These are phyloP conservation scores for Paramecium sexaurelia DNA, from an alignment of 73 alveolate genomes.

Conservation along the genomic window DNA sequence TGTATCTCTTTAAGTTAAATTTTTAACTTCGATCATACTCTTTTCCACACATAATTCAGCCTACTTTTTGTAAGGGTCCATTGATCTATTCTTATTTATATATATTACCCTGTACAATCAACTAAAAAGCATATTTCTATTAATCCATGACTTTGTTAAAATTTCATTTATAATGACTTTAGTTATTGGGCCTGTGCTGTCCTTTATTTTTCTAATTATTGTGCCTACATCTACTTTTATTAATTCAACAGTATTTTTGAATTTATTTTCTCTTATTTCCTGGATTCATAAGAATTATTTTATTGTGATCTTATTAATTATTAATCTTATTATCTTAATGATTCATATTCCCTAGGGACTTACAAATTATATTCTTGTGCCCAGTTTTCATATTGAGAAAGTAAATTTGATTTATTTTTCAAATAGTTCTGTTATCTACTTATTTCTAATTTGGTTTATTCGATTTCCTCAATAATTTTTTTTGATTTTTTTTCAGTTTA, in stretches of 20 bases:
- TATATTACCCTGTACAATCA: background rate
- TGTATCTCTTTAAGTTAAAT: background rate
- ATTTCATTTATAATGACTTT: background rate
- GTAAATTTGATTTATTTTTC: too few species aligned
- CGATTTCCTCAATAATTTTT: too few species aligned
- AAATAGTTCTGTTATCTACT: too few species aligned
- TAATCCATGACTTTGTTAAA: background rate
- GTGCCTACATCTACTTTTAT: background rate
- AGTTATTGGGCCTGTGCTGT: background rate
- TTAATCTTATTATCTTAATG: background rate
- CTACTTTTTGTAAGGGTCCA: slow-evolving; percentile 7
- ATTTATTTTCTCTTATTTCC: background rate
- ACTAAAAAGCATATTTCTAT: background rate
- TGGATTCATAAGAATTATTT: background rate
- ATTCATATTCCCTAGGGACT: background rate
- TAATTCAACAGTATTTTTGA: background rate
- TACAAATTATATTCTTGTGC: background rate
- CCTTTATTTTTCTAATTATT: background rate
- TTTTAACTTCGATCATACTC: background rate
- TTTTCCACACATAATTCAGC: background rate
- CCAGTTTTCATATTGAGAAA: too few species aligned
- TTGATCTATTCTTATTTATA: background rate
- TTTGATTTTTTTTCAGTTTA: too few species aligned
- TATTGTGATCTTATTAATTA: background rate
- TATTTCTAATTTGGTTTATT: too few species aligned